Evolutionary conservation across 306 rosid genomes (phyloP).

Genomic region (Vigna trinervia): DNA sequence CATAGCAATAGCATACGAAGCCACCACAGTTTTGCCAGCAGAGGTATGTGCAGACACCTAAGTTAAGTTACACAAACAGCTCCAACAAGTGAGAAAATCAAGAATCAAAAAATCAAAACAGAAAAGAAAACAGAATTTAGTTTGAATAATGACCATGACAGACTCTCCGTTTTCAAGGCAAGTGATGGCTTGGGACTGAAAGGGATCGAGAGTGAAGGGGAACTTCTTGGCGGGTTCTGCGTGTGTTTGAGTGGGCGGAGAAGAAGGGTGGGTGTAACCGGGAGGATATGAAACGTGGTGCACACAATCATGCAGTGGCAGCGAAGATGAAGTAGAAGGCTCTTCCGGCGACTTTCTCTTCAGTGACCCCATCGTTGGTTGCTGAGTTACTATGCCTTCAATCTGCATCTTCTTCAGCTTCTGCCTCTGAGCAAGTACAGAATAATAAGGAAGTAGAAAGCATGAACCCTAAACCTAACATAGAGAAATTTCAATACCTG

Average conservation of each 20-base stretch:
- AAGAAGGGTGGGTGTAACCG: constrained; percentile 52
- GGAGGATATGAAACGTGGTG: constrained; percentile 86
- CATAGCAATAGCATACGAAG: constrained; percentile 93
- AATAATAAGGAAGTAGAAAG: background rate
- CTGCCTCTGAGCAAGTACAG: background rate
- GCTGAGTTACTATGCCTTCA: background rate
- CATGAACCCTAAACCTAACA: background rate
- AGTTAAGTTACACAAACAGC: background rate
- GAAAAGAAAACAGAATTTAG: background rate
- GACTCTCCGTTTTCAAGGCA: constrained; percentile 83
- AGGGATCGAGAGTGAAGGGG: constrained; percentile 86
- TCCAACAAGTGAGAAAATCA: background rate
- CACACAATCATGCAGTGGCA: constrained; percentile 55
- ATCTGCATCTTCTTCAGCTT: too few species aligned
- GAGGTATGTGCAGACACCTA: constrained; percentile 98
- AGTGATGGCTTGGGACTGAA: constrained; percentile 76
- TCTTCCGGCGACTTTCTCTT: constrained; percentile 64
- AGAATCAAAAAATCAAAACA: background rate
- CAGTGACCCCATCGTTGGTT: constrained; percentile 45
- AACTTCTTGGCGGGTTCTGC: constrained; percentile 75
- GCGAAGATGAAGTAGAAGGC: background rate
- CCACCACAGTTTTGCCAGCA: constrained; percentile 95
- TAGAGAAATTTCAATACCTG: background rate
- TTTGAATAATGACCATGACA: constrained; percentile 65
- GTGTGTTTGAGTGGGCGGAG: constrained; percentile 20